phyloP scores from a whole-genome alignment of 2,329 filamentous ascomycete species.

The Ophiostoma sp. region DNA sequence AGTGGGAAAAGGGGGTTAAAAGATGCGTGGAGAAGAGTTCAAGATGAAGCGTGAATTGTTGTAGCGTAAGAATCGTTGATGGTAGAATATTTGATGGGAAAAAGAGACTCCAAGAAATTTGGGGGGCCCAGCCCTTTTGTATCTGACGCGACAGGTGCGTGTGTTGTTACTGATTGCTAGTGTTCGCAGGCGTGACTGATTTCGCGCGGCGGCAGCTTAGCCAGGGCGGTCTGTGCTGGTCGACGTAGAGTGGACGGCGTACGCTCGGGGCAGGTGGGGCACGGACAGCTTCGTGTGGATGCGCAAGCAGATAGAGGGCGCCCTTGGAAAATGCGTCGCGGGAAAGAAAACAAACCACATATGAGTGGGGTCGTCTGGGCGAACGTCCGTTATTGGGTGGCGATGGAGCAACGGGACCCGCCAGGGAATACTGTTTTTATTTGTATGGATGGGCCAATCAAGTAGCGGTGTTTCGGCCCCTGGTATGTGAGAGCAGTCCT shows the following conservation, averaged over 20 bases:
- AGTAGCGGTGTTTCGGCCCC: not conserved
- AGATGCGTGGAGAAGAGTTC: constrained; percentile 23
- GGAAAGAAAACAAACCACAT: constrained; percentile 17
- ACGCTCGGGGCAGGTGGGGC: constrained; percentile 14
- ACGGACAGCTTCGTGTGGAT: constrained; percentile 11
- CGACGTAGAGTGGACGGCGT: not conserved
- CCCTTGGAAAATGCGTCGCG: constrained; percentile 11
- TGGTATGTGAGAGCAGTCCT: not conserved
- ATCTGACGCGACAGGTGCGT: constrained; percentile 50
- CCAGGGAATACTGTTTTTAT: not conserved
- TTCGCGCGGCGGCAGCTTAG: constrained; percentile 23
- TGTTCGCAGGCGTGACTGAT: constrained; percentile 25
- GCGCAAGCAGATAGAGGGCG: not conserved
- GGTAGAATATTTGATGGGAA: constrained; percentile 36
- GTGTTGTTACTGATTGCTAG: constrained; percentile 51
- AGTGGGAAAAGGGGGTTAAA: constrained; percentile 25
- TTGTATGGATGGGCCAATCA: not conserved
- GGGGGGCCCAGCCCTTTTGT: constrained; percentile 56
- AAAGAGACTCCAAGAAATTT: constrained; percentile 37
- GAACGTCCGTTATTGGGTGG: not conserved
- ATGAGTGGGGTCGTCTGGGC: constrained; percentile 1
- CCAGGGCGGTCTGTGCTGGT: constrained; percentile 23
- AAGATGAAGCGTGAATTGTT: constrained; percentile 22
- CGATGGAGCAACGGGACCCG: not conserved
- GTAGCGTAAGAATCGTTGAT: constrained; percentile 25